phyloP scores from a whole-genome alignment of 2,329 filamentous ascomycete genomes.

The Phyllosticta citribraziliensis region DNA sequence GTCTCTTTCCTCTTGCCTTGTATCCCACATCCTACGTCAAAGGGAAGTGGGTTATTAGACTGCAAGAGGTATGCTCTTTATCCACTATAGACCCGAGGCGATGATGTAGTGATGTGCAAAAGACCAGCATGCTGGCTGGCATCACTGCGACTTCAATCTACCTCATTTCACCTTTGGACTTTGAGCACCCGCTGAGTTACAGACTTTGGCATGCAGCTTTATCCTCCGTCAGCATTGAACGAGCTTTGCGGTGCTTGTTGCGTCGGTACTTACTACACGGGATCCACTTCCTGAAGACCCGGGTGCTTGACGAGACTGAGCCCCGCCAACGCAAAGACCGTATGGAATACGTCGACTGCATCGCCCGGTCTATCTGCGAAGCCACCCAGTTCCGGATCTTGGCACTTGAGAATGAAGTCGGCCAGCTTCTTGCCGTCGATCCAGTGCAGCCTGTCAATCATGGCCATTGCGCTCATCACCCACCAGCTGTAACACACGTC shows the following conservation, averaged over 20 bases:
- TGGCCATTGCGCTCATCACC: conserved; percentile 85
- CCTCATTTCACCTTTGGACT: conserved; percentile 13
- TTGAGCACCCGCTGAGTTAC: conserved; percentile 27
- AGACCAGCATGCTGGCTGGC: background rate
- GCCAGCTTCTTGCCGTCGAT: conserved; percentile 75
- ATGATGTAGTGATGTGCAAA: background rate
- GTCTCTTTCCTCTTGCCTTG: conserved; percentile 31
- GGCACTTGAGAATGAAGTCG: conserved; percentile 75
- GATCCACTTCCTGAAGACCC: conserved; percentile 70
- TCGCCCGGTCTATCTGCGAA: conserved; percentile 85
- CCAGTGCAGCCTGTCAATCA: conserved; percentile 84
- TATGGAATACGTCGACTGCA: conserved; percentile 97
- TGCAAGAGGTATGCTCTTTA: conserved; percentile 44
- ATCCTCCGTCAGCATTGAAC: conserved; percentile 6
- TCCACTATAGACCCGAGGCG: background rate
- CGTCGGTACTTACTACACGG: conserved; percentile 61
- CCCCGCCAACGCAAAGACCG: conserved; percentile 78
- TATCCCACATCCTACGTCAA: conserved; percentile 53
- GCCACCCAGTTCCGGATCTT: conserved; percentile 76
- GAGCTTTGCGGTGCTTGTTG: too few species aligned
- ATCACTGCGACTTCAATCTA: background rate
- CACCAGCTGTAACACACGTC: conserved; percentile 99
- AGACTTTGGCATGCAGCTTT: conserved; percentile 31
- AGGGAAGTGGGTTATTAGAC: conserved; percentile 57
- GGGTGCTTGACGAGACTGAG: conserved; percentile 73